phyloP scores from a whole-genome alignment of 495 filamentous ascomycete species.

The Neurospora sp. region DNA sequence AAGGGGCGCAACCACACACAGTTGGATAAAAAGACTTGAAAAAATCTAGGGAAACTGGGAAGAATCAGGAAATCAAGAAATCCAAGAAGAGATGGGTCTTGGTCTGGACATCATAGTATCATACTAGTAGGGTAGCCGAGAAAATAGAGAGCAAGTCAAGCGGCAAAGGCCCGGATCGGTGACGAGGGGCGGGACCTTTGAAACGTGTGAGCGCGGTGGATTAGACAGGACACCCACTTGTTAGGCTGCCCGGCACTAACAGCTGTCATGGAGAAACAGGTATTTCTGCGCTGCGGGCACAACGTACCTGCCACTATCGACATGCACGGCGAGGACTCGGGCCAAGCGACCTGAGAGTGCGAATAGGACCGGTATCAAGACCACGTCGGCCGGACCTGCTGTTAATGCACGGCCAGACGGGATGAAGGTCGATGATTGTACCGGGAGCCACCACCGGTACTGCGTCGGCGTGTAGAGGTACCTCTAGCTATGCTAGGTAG shows the following conservation, averaged over 20 bases:
- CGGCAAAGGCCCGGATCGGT: background rate
- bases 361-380: background rate
- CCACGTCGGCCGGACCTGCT: background rate
- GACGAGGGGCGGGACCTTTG: background rate
- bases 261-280: background rate
- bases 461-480: background rate
- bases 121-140: background rate
- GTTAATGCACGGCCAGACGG: background rate
- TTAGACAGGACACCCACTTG: background rate
- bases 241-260: constrained; percentile 1
- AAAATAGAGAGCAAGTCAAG: background rate
- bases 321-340: background rate
- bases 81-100: background rate
- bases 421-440: background rate
- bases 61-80: background rate
- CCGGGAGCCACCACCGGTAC: background rate
- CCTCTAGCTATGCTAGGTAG: background rate
- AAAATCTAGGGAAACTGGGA: background rate
- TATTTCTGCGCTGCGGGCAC: background rate
- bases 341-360: background rate
- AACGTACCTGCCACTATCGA: background rate
- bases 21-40: background rate
- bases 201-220: background rate
- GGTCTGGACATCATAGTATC: background rate
- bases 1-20: background rate